phyloP scores from a whole-genome alignment of 345 rosid species.

The Eucalyptus brandiana region DNA sequence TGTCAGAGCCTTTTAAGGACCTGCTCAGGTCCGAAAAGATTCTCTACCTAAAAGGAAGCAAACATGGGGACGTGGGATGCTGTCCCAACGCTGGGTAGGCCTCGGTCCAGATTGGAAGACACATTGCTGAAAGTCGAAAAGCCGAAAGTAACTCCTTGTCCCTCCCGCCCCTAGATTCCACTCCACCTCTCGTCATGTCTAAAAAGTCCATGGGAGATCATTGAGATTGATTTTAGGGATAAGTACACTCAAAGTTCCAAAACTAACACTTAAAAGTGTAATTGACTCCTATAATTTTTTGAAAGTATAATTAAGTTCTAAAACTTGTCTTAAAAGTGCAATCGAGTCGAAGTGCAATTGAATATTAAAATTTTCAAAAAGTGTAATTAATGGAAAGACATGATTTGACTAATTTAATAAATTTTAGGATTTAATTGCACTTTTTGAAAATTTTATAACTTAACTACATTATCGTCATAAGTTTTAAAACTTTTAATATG shows the following conservation, averaged over 20 bases:
- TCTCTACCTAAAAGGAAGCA: not conserved
- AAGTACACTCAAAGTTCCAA: not conserved
- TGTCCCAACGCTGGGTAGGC: not conserved
- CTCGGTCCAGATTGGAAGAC: not conserved
- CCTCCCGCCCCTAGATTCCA: not conserved
- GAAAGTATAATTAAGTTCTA: no score
- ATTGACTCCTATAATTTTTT: not conserved
- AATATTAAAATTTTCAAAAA: no score
- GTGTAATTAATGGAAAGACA: accelerated
- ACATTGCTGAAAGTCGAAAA: not conserved
- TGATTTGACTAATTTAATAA: accelerated
- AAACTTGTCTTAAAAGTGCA: accelerated
- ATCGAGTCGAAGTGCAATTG: accelerated
- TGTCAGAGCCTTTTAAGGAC: no score
- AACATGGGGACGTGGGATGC: not conserved
- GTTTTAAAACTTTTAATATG: no score
- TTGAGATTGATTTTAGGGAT: not conserved
- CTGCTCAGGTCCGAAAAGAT: no score
- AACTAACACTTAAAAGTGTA: no score
- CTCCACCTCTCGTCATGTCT: not conserved
- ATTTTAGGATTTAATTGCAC: accelerated
- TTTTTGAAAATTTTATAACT: no score
- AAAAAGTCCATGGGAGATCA: not conserved
- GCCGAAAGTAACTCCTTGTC: not conserved
- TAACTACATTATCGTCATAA: accelerated